Base-by-base conservation (phyloP, 192 early-diverging fungal species). In the Endogone sp. region DNA sequence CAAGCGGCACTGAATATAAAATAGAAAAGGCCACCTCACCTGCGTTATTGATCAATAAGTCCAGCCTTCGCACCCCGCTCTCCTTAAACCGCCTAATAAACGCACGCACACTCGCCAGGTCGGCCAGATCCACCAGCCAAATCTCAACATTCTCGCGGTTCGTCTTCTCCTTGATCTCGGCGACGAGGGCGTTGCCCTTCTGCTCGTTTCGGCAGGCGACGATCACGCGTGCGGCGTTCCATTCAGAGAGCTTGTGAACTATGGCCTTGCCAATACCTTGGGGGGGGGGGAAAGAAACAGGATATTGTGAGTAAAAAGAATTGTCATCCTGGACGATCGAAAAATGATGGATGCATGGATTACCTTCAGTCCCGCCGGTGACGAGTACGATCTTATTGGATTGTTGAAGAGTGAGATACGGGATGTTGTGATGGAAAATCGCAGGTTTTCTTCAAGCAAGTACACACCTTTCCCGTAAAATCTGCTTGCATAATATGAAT, bases 21-120 rank as follows among this genome's bases (percentile, higher is more conserved):
- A n/a, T n/a, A n/a, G n/a, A n/a, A n/a, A n/a, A n/a, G n/a, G n/a
- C n/a, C n/a, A 66, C 62, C 11, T 73, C 73, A 55, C 71, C 76
- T 8, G 76, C 76, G 26, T 78, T 78, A 63, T 78, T 78, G 60
- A 78, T 63, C 55, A 78, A 63, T 24, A 78, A 26, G 57, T 78
- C 49, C 4, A 78, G 29, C 8, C 55, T 23, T 2, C 56, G 20
- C 25, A n/a, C 59, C n/a, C 68, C 67, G 22, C 60, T 49, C 10
- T 59, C 62, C 29, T 65, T 56, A 30, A 58, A 78, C n/a, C 44
- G 28, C 22, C 11, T 57, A 24, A 60, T 68, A 67, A 71, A 71
- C 3, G 63, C 69, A 21, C 66, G 44, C 22, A 78, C 73, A 1
- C 65, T 64, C 11, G 30, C 25, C n/a, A 78, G 60, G 25, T 62